Conservation (phyloP, 2,329 filamentous ascomycete species). For the Phoma sp. region DNA sequence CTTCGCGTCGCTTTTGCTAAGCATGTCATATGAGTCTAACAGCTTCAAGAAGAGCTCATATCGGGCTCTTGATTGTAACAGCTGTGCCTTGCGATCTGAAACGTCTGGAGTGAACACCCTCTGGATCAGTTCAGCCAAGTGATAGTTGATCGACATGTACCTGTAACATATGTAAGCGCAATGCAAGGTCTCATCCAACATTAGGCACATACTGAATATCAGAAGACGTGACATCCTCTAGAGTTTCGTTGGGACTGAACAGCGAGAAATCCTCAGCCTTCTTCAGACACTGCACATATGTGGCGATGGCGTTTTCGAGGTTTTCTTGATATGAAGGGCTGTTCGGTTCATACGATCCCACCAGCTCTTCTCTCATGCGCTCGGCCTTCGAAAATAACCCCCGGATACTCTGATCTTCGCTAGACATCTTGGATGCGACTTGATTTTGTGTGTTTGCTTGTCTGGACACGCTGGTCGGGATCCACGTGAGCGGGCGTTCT, state of each 20-base stretch:
- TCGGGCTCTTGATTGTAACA: constrained; percentile 68
- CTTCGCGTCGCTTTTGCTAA: constrained; percentile 68
- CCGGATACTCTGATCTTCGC: constrained; percentile 60
- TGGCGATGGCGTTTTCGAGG: constrained; percentile 69
- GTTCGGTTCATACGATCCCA: constrained; percentile 68
- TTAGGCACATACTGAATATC: constrained; percentile 70
- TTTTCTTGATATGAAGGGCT: constrained; percentile 70
- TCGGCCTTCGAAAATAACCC: constrained; percentile 63
- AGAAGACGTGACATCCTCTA: constrained; percentile 85
- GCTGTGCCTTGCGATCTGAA: constrained; percentile 60
- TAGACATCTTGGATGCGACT: constrained; percentile 40
- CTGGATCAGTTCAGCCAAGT: constrained; percentile 79
- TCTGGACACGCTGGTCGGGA: background rate
- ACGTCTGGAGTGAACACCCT: constrained; percentile 65
- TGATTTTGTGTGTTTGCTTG: background rate
- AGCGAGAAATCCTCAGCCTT: constrained; percentile 74
- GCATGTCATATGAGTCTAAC: constrained; percentile 78
- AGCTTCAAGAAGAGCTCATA: constrained; percentile 81
- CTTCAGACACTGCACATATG: constrained; percentile 74
- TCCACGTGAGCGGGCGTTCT: constrained; percentile 38
- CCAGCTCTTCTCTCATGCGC: constrained; percentile 61
- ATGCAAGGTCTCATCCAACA: background rate
- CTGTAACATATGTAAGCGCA: constrained; percentile 46
- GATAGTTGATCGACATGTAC: constrained; percentile 78
- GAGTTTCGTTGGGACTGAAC: constrained; percentile 87